Evolutionary conservation across 2,329 filamentous ascomycete species (phyloP).

Genomic region (Fusarium ramigenum): DNA sequence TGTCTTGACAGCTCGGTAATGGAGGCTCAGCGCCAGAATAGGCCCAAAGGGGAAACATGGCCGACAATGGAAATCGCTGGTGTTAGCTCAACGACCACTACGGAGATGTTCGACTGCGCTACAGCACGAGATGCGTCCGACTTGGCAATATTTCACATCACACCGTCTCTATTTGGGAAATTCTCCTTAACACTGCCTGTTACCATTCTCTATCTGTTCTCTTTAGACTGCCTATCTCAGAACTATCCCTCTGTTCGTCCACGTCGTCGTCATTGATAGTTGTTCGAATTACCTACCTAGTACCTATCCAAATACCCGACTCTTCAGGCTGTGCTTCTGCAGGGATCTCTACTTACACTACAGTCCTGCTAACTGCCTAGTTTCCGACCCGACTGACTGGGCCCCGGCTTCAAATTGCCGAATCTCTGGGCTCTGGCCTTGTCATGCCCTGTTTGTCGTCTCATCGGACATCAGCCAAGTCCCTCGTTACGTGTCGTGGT

Average conservation of each 20-base stretch:
- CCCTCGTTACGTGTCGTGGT: conserved; percentile 2
- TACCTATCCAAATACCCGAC: background rate
- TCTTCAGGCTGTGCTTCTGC: conserved; percentile 17
- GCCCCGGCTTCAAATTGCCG: conserved; percentile 17
- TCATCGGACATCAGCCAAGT: conserved; percentile 11
- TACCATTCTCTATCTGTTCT: background rate
- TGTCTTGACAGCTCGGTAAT: conserved; percentile 31
- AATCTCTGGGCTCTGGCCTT: conserved; percentile 3
- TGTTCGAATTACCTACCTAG: background rate
- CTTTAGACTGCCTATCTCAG: background rate
- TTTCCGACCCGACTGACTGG: conserved; percentile 26
- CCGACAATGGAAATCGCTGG: conserved; percentile 26
- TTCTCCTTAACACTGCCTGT: conserved; percentile 11
- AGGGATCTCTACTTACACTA: conserved; percentile 13
- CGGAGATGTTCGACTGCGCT: conserved; percentile 30
- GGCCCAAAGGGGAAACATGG: conserved; percentile 29
- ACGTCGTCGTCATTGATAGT: background rate
- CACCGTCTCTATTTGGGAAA: conserved; percentile 23
- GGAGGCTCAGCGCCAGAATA: conserved; percentile 34
- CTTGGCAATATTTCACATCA: conserved; percentile 24
- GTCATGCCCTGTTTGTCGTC: conserved; percentile 5
- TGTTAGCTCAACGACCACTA: conserved; percentile 31
- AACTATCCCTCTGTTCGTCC: background rate
- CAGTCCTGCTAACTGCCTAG: background rate
- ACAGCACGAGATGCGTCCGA: conserved; percentile 24